Evolutionary conservation across 495 filamentous ascomycete species (phyloP).

Genomic region (Tetracladium setigerum): DNA sequence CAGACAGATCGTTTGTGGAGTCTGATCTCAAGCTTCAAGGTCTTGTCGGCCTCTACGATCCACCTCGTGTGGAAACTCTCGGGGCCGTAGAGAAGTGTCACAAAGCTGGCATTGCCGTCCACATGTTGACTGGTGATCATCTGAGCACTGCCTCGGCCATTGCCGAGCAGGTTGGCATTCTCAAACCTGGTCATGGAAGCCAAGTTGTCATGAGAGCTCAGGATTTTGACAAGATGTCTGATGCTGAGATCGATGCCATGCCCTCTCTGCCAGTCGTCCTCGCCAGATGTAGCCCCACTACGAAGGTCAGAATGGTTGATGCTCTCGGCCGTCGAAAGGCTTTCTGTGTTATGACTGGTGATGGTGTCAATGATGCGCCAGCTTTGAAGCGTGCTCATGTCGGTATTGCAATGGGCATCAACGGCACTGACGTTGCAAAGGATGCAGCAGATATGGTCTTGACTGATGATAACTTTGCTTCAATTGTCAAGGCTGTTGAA

Average conservation of each 20-base stretch:
- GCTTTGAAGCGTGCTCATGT: conserved; percentile 58
- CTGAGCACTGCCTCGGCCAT: conserved; percentile 56
- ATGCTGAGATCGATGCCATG: conserved; percentile 37
- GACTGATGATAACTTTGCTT: conserved; percentile 70
- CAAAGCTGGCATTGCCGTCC: conserved; percentile 47
- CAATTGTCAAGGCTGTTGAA: conserved; percentile 63
- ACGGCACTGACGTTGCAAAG: conserved; percentile 68
- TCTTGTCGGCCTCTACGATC: conserved; percentile 66
- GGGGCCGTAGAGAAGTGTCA: conserved; percentile 44
- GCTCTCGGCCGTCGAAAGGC: conserved; percentile 56
- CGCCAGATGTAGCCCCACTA: conserved; percentile 37
- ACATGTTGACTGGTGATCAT: conserved; percentile 63
- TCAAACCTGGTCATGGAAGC: conserved; percentile 27
- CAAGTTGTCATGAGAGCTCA: conserved; percentile 34
- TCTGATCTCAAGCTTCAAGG: conserved; percentile 52
- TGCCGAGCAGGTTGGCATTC: conserved; percentile 41
- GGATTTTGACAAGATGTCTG: conserved; percentile 36
- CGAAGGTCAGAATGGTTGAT: conserved; percentile 47
- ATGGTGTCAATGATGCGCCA: conserved; percentile 65
- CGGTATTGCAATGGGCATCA: conserved; percentile 57
- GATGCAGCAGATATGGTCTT: conserved; percentile 71
- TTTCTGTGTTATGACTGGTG: conserved; percentile 55
- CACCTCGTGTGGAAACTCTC: conserved; percentile 59
- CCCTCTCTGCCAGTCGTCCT: conserved; percentile 37
- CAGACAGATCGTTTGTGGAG: conserved; percentile 23